Evolutionary conservation across 1,139 yeast species (phyloP), one percentile per base, ranked within the genome.

Genomic region (Kazachstania sp.): DNA sequence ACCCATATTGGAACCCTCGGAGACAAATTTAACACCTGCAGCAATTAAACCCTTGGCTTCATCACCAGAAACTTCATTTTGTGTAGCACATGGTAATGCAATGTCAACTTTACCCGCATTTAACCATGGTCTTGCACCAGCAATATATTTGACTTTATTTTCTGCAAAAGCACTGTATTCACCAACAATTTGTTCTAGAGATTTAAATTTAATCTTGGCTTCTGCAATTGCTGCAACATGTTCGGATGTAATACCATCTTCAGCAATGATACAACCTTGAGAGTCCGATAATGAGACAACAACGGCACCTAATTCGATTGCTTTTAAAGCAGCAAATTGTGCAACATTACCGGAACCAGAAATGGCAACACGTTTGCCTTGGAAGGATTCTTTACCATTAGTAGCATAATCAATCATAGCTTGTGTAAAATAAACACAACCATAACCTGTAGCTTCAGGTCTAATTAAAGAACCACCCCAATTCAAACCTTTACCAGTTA

Each of bases 1-100:
- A 68, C 98, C 97, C 98, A 92, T 92, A 76, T 92, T 92, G 66
- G 97, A 92, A 68, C 98, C 98, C 78, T 92, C 98, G 62, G 98
- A 97, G 66, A 92, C 81, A 75, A 71, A 90, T 74, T 84, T 85
- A 72, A 85, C 82, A 65, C 97, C 97, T 58, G 92, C 84, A 60
- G 85, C 90, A 58, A 90, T 82, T 67, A 92, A 81, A 63, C 90
- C 88, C 76, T 84, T 81, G 57, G 98, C 98, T 77, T 92, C 98
- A 57, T 83, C 95, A 64, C 92, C 97, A 60, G 94, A 82, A 59
- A 92, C 90, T 77, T 92, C 98, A 72, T 92, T 92, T 75, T 92
- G 97, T 54, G 98, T 92, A 54, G 98, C 98, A 72, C 87, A 86
- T 68, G 98, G 98, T 67, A 92, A 79, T 49, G 97, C 98, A 71